Evolutionary conservation across 179 eudicot species (phyloP).

Genomic region (Carnegiea gigantea): DNA sequence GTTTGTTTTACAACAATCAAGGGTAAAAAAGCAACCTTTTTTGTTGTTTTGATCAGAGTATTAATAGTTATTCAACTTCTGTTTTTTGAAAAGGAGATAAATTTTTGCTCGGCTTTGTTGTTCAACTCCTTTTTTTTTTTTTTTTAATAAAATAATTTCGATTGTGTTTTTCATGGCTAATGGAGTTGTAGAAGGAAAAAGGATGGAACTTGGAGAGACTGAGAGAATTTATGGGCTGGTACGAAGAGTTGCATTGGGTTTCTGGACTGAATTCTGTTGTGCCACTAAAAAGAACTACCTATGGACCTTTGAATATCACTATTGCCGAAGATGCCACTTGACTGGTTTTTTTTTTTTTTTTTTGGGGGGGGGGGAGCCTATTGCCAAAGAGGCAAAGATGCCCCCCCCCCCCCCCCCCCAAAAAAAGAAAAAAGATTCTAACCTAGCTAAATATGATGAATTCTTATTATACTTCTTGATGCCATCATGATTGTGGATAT

Average conservation of each 20-base stretch:
- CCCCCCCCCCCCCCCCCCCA: no score
- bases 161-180: background rate
- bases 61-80: background rate
- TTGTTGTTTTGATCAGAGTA: background rate
- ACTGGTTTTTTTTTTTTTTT: no score
- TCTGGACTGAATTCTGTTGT: background rate
- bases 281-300: background rate
- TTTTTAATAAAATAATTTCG: background rate
- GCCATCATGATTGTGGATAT: background rate
- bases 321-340: background rate
- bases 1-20: background rate
- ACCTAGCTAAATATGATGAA: background rate
- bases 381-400: no score
- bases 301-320: background rate
- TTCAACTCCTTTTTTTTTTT: no score
- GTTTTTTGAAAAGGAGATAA: background rate
- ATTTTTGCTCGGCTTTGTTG: background rate
- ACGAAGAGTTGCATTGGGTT: background rate
- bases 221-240: background rate
- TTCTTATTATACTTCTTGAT: background rate
- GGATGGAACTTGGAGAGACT: background rate
- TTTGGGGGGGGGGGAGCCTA: background rate
- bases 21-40: background rate
- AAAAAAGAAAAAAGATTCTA: no score
- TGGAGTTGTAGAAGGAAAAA: background rate